Conservation (phyloP, 371 early-diverging fungal genomes). For the Batrachochytrium dendrobatidis region DNA sequence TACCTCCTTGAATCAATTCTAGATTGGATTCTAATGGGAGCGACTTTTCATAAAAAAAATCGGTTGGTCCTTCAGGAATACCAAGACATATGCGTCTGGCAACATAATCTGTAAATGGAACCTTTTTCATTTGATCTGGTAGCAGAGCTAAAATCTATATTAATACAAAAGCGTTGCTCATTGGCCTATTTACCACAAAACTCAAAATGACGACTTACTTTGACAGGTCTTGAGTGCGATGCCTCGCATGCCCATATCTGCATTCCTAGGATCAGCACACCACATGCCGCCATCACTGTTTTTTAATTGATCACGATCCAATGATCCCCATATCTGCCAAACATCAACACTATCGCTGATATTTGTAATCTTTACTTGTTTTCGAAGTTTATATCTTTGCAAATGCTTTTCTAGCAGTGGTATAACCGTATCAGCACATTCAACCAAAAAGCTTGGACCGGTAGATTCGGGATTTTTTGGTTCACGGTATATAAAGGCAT, state of each 20-base stretch:
- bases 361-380: conserved; percentile 49
- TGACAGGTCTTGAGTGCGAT: too few relatives aligned
- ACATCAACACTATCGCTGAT: conserved; percentile 54
- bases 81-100: conserved; percentile 75
- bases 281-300: too few relatives aligned
- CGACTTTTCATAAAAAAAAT: conserved; percentile 58
- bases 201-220: neutral
- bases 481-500: conserved; percentile 82
- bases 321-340: conserved; percentile 46
- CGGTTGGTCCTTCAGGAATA: conserved; percentile 82
- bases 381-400: conserved; percentile 67
- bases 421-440: conserved; percentile 53
- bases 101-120: conserved; percentile 54
- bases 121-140: conserved; percentile 38
- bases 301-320: too few relatives aligned
- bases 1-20: conserved; percentile 85
- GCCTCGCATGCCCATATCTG: too few relatives aligned
- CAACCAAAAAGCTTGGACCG: conserved; percentile 58
- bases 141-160: conserved; percentile 14
- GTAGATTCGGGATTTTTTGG: conserved; percentile 57
- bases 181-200: too few relatives aligned
- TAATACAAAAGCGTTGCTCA: too few relatives aligned
- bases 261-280: too few relatives aligned
- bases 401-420: conserved; percentile 56
- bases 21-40: conserved; percentile 88